Conservation (phyloP, 2,329 filamentous ascomycete species). For the Penicillium sp. region DNA sequence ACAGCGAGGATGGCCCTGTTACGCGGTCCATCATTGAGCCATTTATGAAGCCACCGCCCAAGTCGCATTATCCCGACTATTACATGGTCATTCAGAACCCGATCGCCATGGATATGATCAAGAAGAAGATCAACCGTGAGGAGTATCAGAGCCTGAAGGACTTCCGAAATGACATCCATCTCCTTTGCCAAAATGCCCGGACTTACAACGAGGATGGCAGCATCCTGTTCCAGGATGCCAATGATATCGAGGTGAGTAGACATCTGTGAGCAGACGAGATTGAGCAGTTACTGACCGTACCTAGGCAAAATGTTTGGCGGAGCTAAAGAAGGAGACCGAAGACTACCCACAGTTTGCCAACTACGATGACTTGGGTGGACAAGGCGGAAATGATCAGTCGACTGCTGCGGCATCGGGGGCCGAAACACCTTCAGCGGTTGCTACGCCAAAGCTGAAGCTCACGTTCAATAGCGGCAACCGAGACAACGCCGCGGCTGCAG, state of each 20-base stretch:
- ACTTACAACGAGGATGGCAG: conserved; percentile 96
- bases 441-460: conserved; percentile 58
- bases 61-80: conserved; percentile 86
- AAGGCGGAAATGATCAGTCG: conserved; percentile 44
- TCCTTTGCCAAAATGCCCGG: conserved; percentile 82
- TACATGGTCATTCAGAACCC: conserved; percentile 86
- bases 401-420: conserved; percentile 44
- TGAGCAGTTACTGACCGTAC: neutral
- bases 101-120: conserved; percentile 92
- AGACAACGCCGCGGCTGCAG: too few relatives aligned
- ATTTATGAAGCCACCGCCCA: conserved; percentile 83
- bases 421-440: conserved; percentile 55
- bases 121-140: conserved; percentile 89
- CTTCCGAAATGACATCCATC: conserved; percentile 69
- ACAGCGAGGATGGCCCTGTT: conserved; percentile 45
- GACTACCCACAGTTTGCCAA: conserved; percentile 49
- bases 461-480: conserved; percentile 44
- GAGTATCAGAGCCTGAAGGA: conserved; percentile 76
- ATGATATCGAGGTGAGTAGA: conserved; percentile 81
- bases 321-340: conserved; percentile 48
- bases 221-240: conserved; percentile 82
- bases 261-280: too few relatives aligned
- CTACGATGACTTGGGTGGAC: too few relatives aligned
- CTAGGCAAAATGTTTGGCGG: conserved; percentile 44
- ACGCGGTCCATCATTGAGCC: conserved; percentile 83